Percentiles rank a stretch among this genome's conserved stretches.
These are phyloP conservation scores for Anthracocystis panici-leucophaei DNA, from an alignment of 1,284 basidiomycete species.

Conservation along the genomic window DNA sequence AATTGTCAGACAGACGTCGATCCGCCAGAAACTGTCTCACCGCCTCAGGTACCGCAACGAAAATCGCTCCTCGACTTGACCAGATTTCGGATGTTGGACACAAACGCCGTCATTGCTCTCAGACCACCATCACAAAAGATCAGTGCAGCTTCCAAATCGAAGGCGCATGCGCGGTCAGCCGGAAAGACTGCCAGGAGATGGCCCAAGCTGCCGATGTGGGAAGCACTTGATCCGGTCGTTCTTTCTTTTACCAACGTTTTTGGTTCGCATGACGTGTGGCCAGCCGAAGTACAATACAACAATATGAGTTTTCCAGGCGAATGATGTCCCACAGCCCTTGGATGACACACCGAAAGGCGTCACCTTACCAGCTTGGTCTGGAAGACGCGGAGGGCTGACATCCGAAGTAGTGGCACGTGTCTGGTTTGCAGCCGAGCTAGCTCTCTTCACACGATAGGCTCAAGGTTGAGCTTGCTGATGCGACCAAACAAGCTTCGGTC, in stretches of 20 bases:
- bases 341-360: background rate
- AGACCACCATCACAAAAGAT: background rate
- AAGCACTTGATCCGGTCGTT: conserved; percentile 7
- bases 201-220: background rate
- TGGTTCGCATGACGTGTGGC: background rate
- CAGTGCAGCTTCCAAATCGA: background rate
- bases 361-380: background rate
- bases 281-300: background rate
- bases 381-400: background rate
- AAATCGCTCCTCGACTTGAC: too few relatives aligned
- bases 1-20: too few relatives aligned
- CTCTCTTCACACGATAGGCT: background rate
- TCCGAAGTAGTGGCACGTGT: conserved; percentile 7
- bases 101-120: background rate
- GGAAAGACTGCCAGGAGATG: conserved; percentile 5
- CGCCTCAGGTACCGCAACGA: too few relatives aligned
- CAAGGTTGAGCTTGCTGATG: background rate
- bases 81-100: too few relatives aligned
- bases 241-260: background rate
- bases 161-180: background rate
- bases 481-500: background rate
- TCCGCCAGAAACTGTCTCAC: too few relatives aligned
- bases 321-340: too few relatives aligned
- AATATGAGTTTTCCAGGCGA: background rate
- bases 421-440: background rate